Conservation (phyloP, 179 eudicot species). For the Gypsophila paniculata region DNA sequence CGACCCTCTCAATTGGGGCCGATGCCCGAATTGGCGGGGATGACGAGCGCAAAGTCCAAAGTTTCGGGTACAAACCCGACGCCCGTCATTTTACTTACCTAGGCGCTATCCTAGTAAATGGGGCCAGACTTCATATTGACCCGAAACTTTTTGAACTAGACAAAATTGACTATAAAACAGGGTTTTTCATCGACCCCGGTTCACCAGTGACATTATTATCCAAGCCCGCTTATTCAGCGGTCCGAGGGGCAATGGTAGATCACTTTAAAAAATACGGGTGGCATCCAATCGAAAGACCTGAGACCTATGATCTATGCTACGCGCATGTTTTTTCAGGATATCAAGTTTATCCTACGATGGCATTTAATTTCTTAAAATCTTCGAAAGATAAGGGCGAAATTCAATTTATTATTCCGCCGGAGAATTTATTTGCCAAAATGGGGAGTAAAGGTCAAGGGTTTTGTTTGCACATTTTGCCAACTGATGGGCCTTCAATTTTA, state of each 20-base stretch:
- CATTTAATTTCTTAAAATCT: slow-evolving; percentile 1
- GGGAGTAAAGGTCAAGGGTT: background rate
- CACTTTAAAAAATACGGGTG: background rate
- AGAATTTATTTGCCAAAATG: background rate
- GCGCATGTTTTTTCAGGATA: background rate
- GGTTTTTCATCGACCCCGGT: background rate
- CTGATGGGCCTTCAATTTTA: background rate
- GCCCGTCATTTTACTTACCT: background rate
- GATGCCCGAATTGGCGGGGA: background rate
- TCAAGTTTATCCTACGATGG: background rate
- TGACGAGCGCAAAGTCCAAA: background rate
- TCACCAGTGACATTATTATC: background rate
- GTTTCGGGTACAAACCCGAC: background rate
- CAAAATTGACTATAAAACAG: background rate
- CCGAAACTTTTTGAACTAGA: background rate
- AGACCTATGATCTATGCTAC: background rate
- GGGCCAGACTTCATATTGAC: background rate
- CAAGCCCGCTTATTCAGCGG: background rate
- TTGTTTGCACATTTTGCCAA: background rate
- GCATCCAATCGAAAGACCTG: background rate
- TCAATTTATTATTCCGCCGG: background rate
- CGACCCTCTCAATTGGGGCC: background rate
- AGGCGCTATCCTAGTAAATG: background rate
- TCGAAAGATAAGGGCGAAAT: background rate
- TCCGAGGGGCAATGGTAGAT: background rate